Evolutionary conservation across 2,329 filamentous ascomycete genomes (phyloP), one percentile per base, ranked within the genome.

Genomic region (Aspergillus sp.): DNA sequence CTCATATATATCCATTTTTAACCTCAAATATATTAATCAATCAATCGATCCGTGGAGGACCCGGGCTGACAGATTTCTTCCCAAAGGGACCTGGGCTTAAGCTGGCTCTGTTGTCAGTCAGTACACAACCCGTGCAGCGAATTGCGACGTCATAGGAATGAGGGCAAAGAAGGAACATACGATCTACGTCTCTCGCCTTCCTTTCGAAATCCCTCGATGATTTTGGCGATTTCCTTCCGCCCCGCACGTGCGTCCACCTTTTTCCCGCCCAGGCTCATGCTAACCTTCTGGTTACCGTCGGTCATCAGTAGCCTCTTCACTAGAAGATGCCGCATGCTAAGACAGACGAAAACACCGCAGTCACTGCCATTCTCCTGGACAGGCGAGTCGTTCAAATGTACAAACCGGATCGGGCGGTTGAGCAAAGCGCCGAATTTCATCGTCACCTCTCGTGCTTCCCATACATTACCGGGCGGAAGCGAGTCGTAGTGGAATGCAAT

Each of bases 401-500:
- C 79, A 62, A 94, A 96, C 12, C 64, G 60, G 13, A 83, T 76
- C 12, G 94, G 69, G 5, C 75, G 75, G 45, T 79, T 78, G 30
- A 97, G 75, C 28, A 97, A 71, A 29, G 73, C 71, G 27, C 79
- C 75, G 35, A 98, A 74, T 57, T 89, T 87, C 38, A 78, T 70
- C 0, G 85, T 81, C 6, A 86, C 85, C 1, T 78, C 71, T 40
- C 78, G 76, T 1, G 88, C 93, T 52, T 94, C 87, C 34, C 76
- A 70, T 47, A 81, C 79, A 67, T 98, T 97, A 33, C 81, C 78
- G 2, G 83, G 82, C 2, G 80, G 79, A 27, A 97, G 75, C 1
- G 86, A 91, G 69, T 98, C 93, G 70, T 98, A 98, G 73, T 98
- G 93, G 66, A 98, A 98, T 0, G 91, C 88, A 2, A 95, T 83